These are phyloP conservation scores for Stevia rebaudiana DNA, from an alignment of 140 eudicot species.

Conservation along the genomic window DNA sequence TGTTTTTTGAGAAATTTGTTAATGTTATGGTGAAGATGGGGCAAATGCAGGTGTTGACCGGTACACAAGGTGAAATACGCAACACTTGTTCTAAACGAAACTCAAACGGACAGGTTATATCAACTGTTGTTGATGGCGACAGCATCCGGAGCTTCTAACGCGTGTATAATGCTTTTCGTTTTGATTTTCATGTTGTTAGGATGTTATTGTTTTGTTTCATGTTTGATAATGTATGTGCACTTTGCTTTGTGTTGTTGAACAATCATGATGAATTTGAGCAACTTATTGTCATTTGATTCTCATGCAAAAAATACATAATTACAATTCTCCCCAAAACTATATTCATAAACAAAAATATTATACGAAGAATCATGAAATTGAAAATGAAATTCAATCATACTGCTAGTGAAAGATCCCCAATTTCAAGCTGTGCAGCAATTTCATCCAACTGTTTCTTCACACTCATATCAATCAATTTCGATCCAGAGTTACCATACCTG, in stretches of 20 bases:
- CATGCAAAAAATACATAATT: conserved; percentile 25
- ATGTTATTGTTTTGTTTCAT: conserved; percentile 18
- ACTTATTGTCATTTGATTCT: conserved; percentile 16
- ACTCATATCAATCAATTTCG: conserved; percentile 47
- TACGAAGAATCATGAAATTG: conserved; percentile 8
- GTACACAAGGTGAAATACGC: conserved; percentile 33
- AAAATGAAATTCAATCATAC: conserved; percentile 17
- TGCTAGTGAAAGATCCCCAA: conserved; percentile 35
- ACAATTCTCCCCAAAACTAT: conserved; percentile 23
- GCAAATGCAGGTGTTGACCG: conserved; percentile 36
- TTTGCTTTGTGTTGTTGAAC: conserved; percentile 9
- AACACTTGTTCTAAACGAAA: conserved; percentile 23
- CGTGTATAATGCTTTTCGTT: not conserved
- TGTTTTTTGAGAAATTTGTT: conserved; percentile 39
- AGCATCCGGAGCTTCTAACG: conserved; percentile 15
- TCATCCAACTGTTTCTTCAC: conserved; percentile 51
- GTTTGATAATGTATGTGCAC: conserved; percentile 2
- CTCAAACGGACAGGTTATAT: conserved; percentile 23
- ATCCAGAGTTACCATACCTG: conserved; percentile 38
- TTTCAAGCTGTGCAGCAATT: conserved; percentile 42
- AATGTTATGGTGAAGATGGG: conserved; percentile 41
- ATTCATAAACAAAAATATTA: not conserved
- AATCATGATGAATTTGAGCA: not conserved
- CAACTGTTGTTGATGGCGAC: conserved; percentile 22
- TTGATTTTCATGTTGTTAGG: not conserved